Percentiles rank a stretch among this genome's conserved stretches.
These are phyloP conservation scores for Aethionema arabicum DNA, from an alignment of 345 rosid genomes.

Conservation along the genomic window DNA sequence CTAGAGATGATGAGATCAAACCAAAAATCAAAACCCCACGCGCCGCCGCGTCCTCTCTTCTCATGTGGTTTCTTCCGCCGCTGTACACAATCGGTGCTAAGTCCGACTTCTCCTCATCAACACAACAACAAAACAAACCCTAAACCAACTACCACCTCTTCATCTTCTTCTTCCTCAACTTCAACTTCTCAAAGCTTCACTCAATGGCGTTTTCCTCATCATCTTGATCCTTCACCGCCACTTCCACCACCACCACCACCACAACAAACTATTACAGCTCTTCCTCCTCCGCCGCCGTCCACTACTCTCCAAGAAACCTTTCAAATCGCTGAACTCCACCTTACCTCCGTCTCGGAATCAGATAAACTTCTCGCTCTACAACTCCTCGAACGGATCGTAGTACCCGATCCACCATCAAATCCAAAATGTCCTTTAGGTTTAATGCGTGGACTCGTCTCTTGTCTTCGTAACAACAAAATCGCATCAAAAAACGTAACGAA, in stretches of 20 bases:
- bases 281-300: conserved; percentile 37
- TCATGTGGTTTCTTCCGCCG: conserved; percentile 85
- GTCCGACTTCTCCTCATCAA: conserved; percentile 38
- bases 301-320: conserved; percentile 57
- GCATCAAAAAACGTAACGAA: conserved; percentile 68
- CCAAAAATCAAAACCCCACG: conserved; percentile 60
- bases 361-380: conserved; percentile 72
- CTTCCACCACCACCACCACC: conserved; percentile 40
- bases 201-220: conserved; percentile 79
- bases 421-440: conserved; percentile 64
- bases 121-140: conserved; percentile 18
- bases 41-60: conserved; percentile 68
- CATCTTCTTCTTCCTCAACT: conserved; percentile 76
- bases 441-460: conserved; percentile 62
- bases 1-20: conserved; percentile 48
- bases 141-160: conserved; percentile 40
- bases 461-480: conserved; percentile 44
- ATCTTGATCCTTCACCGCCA: conserved; percentile 42
- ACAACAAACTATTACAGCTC: conserved; percentile 24
- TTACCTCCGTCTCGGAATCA: conserved; percentile 50
- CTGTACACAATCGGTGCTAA: conserved; percentile 54
- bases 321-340: conserved; percentile 69
- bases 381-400: conserved; percentile 63
- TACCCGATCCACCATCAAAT: conserved; percentile 75
- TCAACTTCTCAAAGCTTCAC: conserved; percentile 90